Percentiles rank a stretch among this genome's conserved stretches.
phyloP scores from a whole-genome alignment of 805 yeast genomes.

The Danielozyma ontarioensis region DNA sequence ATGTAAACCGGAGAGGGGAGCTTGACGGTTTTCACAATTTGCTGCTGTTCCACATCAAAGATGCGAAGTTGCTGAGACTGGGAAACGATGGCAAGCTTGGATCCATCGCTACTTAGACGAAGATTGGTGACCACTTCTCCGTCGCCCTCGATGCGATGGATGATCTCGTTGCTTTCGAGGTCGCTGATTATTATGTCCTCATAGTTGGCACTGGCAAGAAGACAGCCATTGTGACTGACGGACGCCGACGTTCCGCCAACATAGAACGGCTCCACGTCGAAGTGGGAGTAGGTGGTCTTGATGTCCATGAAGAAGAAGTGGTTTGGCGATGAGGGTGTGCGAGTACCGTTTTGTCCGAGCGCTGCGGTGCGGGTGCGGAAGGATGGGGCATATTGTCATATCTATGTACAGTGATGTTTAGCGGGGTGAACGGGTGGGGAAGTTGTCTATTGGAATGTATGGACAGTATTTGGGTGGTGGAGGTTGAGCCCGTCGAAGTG shows the following conservation, averaged over 20 bases:
- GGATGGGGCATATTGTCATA: no score
- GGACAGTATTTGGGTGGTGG: no score
- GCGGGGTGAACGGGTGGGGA: no score
- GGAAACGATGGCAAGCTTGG: constrained; percentile 64
- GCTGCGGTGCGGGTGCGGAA: no score
- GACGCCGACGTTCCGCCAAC: constrained; percentile 79
- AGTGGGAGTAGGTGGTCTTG: constrained; percentile 39
- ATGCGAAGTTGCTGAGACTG: constrained; percentile 79
- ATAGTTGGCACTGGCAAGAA: constrained; percentile 74
- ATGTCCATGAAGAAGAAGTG: background rate
- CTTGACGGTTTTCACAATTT: constrained; percentile 47
- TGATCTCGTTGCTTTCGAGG: constrained; percentile 48
- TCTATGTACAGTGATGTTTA: no score
- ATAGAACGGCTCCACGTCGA: constrained; percentile 73
- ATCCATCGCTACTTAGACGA: constrained; percentile 72
- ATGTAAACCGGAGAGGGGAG: constrained; percentile 79
- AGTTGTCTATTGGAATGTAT: no score
- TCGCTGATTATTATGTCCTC: constrained; percentile 75
- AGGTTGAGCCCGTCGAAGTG: constrained; percentile 2
- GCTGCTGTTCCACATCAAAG: constrained; percentile 41
- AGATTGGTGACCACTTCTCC: constrained; percentile 76
- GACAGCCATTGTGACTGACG: constrained; percentile 52
- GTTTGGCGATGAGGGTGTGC: no score
- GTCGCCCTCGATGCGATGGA: constrained; percentile 74
- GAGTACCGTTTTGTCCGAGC: no score